Conservation (phyloP, 768 basidiomycete species). For the Pleurotus tuber-regium region DNA sequence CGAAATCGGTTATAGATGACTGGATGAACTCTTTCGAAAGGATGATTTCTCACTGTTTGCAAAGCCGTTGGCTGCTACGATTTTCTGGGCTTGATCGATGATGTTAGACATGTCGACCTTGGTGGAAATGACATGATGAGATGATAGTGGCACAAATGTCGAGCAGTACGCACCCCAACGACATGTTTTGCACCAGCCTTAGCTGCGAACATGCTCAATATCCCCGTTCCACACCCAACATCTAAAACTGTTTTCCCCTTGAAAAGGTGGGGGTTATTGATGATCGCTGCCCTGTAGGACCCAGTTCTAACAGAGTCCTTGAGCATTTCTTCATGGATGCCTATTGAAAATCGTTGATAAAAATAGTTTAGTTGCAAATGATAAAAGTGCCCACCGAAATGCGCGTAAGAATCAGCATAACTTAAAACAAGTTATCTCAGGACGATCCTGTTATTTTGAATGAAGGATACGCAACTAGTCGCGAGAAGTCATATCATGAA, state of each 20-base stretch:
- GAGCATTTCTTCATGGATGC: slow-evolving; percentile 99
- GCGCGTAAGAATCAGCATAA: slow-evolving; percentile 95
- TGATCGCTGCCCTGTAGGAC: slow-evolving; percentile 91
- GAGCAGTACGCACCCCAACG: slow-evolving; percentile 66
- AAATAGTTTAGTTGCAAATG: too few relatives aligned
- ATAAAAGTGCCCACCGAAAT: slow-evolving; percentile 66
- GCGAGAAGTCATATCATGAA: slow-evolving; percentile 73
- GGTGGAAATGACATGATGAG: slow-evolving; percentile 11
- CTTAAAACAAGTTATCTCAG: slow-evolving; percentile 38
- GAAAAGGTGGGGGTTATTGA: slow-evolving; percentile 94
- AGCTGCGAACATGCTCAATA: slow-evolving; percentile 96
- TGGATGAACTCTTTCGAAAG: slow-evolving; percentile 9
- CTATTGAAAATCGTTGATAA: slow-evolving; percentile 34
- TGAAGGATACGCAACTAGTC: slow-evolving; percentile 64
- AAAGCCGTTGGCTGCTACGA: slow-evolving; percentile 95
- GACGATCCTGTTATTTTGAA: slow-evolving; percentile 25
- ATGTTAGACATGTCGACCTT: slow-evolving; percentile 99
- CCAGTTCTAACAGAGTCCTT: slow-evolving; percentile 95
- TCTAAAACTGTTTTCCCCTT: slow-evolving; percentile 96
- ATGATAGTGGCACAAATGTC: slow-evolving; percentile 6
- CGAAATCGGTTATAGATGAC: slow-evolving; percentile 6
- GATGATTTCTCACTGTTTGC: slow-evolving; percentile 70
- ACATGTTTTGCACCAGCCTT: slow-evolving; percentile 94
- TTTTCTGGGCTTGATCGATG: slow-evolving; percentile 97
- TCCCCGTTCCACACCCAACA: slow-evolving; percentile 98